These are phyloP conservation scores for Aspergillus thermomutatus DNA, from an alignment of 2,329 filamentous ascomycete species.

Conservation along the genomic window DNA sequence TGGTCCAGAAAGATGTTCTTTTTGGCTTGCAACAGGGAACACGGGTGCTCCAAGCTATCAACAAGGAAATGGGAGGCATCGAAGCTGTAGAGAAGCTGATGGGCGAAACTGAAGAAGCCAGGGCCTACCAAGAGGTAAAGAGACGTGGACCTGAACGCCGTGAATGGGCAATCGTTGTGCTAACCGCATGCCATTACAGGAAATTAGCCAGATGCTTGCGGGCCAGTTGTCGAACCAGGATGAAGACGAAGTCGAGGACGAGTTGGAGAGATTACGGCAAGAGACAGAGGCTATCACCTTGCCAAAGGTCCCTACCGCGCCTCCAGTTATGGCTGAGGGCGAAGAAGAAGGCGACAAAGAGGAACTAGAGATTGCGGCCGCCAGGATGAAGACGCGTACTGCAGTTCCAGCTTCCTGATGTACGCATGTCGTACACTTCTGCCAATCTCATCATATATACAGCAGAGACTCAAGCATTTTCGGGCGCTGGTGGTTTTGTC, in stretches of 20 bases:
- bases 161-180: background rate
- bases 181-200: slow-evolving; percentile 49
- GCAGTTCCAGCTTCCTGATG: slow-evolving; percentile 12
- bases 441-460: background rate
- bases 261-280: slow-evolving; percentile 75
- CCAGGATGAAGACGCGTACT: slow-evolving; percentile 20
- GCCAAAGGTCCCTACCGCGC: slow-evolving; percentile 37
- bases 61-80: slow-evolving; percentile 92
- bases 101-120: slow-evolving; percentile 85
- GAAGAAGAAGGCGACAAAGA: slow-evolving; percentile 26
- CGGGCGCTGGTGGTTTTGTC: slow-evolving; percentile 22
- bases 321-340: slow-evolving; percentile 26
- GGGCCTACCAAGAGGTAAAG: slow-evolving; percentile 81
- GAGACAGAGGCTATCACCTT: slow-evolving; percentile 48
- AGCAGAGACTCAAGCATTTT: slow-evolving; percentile 16
- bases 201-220: slow-evolving; percentile 87
- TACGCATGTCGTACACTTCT: background rate
- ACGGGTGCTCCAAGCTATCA: slow-evolving; percentile 81
- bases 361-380: slow-evolving; percentile 29
- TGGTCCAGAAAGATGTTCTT: slow-evolving; percentile 94
- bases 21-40: slow-evolving; percentile 92
- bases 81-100: slow-evolving; percentile 93
- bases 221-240: slow-evolving; percentile 89
- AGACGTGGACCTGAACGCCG: background rate
- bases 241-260: slow-evolving; percentile 96